phyloP scores from a whole-genome alignment of 768 basidiomycete species.

The Hericium rajendrae region DNA sequence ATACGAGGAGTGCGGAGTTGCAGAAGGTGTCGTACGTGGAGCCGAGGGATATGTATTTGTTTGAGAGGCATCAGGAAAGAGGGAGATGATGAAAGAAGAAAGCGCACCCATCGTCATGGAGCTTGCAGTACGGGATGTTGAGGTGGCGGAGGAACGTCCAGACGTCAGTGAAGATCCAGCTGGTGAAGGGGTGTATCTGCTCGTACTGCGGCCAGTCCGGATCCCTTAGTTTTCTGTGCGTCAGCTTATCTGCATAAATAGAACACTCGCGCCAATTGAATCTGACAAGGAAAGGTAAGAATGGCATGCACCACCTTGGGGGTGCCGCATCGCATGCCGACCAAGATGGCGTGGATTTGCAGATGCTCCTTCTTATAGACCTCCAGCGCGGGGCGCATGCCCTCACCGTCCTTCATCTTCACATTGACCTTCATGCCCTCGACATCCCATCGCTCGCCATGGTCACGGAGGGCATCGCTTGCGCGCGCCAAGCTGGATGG shows the following conservation, averaged over 20 bases:
- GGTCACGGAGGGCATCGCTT: too few species aligned
- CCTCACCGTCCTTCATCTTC: slow-evolving; percentile 45
- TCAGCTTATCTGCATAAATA: slow-evolving; percentile 46
- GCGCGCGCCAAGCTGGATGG: too few species aligned
- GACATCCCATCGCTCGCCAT: too few species aligned
- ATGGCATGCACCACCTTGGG: slow-evolving; percentile 72
- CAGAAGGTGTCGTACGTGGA: slow-evolving; percentile 85
- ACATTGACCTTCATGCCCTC: slow-evolving; percentile 11
- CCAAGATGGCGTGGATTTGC: slow-evolving; percentile 68
- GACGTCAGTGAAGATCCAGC: slow-evolving; percentile 86
- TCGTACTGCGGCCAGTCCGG: slow-evolving; percentile 83
- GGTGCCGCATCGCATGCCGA: slow-evolving; percentile 84
- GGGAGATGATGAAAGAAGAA: background rate
- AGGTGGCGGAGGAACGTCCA: slow-evolving; percentile 81
- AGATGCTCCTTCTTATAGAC: slow-evolving; percentile 60
- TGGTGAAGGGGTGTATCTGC: slow-evolving; percentile 87
- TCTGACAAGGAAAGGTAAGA: background rate
- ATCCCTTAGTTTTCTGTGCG: slow-evolving; percentile 74
- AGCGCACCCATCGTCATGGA: slow-evolving; percentile 83
- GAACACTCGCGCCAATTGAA: background rate
- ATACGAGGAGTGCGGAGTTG: slow-evolving; percentile 35
- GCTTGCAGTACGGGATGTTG: slow-evolving; percentile 74
- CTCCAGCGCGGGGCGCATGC: slow-evolving; percentile 78
- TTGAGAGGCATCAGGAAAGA: background rate
- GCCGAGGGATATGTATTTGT: slow-evolving; percentile 91